These are phyloP conservation scores for Russula sp. DNA, from an alignment of 768 basidiomycete genomes.

Conservation along the genomic window DNA sequence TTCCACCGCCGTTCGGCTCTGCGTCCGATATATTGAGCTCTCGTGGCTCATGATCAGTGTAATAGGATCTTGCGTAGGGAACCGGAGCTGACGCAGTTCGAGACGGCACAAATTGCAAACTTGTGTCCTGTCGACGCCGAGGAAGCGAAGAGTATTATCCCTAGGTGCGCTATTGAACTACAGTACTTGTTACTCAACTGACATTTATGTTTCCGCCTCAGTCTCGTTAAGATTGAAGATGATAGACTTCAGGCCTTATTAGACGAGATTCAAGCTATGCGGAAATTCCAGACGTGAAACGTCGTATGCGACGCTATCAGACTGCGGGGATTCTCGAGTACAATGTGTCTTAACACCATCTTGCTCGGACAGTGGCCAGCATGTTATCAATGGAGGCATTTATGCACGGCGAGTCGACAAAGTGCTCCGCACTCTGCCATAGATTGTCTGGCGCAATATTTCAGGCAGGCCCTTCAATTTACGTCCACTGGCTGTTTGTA, in stretches of 20 bases:
- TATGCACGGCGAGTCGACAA: background rate
- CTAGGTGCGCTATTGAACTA: slow-evolving; percentile 46
- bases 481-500: background rate
- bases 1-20: background rate
- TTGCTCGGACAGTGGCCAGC: background rate
- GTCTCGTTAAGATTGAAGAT: slow-evolving; percentile 83
- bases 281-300: slow-evolving; percentile 72
- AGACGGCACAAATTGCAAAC: slow-evolving; percentile 90
- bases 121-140: slow-evolving; percentile 82
- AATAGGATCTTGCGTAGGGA: slow-evolving; percentile 71
- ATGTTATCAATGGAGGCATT: background rate
- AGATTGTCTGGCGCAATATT: background rate
- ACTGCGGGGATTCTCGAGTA: background rate
- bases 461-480: background rate
- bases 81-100: slow-evolving; percentile 76
- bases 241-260: slow-evolving; percentile 75
- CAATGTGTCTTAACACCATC: background rate
- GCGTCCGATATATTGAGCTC: background rate
- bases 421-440: background rate
- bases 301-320: background rate
- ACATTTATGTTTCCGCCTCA: slow-evolving; percentile 25
- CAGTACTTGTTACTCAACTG: background rate
- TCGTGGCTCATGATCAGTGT: slow-evolving; percentile 3
- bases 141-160: slow-evolving; percentile 86
- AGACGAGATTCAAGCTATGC: slow-evolving; percentile 84